phyloP scores from a whole-genome alignment of 495 filamentous ascomycete genomes.

The Annulohypoxylon nitens region DNA sequence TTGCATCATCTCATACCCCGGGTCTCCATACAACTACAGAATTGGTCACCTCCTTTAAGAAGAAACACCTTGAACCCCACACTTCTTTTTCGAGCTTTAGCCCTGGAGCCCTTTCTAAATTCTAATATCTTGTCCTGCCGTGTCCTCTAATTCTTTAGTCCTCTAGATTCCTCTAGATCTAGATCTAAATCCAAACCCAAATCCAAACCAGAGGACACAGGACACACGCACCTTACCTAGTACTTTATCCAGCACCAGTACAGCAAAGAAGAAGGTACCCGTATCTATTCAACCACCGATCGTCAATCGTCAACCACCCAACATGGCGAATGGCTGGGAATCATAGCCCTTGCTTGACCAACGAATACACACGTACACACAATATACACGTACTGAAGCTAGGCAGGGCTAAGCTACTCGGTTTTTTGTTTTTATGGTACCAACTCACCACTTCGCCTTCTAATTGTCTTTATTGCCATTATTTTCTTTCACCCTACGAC shows the following conservation, averaged over 20 bases:
- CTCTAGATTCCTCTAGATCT: not conserved
- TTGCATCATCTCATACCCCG: constrained; percentile 34
- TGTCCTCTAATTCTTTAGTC: not conserved
- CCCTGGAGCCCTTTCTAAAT: constrained; percentile 6
- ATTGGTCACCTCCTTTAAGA: constrained; percentile 21
- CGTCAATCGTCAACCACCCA: not conserved
- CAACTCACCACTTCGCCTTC: constrained; percentile 11
- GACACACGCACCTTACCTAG: not conserved
- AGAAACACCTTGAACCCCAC: constrained; percentile 20
- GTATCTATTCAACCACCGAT: constrained; percentile 4
- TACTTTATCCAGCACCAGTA: not conserved
- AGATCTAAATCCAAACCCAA: constrained; percentile 19
- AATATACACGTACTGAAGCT: constrained; percentile 13
- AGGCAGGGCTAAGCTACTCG: not conserved
- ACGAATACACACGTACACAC: constrained; percentile 12
- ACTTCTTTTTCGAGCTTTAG: constrained; percentile 23
- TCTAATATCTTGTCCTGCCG: constrained; percentile 14
- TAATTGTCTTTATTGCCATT: not conserved
- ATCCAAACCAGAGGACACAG: not conserved
- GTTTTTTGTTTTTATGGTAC: constrained; percentile 10
- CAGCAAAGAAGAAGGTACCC: constrained; percentile 2
- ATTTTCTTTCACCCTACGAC: constrained; percentile 18
- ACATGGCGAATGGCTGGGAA: constrained; percentile 36
- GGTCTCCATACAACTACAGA: constrained; percentile 1
- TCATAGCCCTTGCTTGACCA: constrained; percentile 30